A percentile compares a stretch with the other conserved stretches of the same genome.
Evolutionary conservation across 257 asterid species (phyloP).

Genomic region (Nicotiana tomentosiformis): DNA sequence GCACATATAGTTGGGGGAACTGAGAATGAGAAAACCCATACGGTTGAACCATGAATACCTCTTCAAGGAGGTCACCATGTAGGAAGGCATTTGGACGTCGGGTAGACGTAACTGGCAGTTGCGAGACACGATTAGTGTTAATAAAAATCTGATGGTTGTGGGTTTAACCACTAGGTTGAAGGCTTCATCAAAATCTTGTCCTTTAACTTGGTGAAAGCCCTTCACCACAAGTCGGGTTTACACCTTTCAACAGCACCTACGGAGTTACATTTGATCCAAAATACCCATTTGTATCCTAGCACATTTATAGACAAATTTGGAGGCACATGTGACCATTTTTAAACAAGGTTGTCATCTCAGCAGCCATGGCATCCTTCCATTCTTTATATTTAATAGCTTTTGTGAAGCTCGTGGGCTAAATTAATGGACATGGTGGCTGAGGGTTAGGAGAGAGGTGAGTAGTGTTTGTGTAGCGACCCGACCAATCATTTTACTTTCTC

Average conservation of each 20-base stretch:
- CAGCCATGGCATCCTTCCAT: neutral
- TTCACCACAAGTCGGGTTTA: neutral
- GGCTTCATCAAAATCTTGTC: neutral
- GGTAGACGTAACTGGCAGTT: neutral
- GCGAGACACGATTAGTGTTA: neutral
- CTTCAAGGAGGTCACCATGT: neutral
- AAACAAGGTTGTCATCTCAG: neutral
- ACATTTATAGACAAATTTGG: neutral
- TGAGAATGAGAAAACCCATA: neutral
- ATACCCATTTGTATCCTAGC: neutral
- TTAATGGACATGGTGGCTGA: no score
- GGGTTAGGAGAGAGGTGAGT: no score
- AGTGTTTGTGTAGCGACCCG: no score
- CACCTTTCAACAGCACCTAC: neutral
- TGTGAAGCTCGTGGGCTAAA: neutral
- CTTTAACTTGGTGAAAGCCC: neutral
- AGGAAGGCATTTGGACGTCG: neutral
- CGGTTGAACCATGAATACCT: neutral
- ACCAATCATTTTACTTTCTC: no score
- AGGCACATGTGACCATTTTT: neutral
- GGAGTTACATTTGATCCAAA: neutral
- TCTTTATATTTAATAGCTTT: neutral
- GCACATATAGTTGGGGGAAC: neutral
- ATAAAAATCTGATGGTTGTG: neutral
- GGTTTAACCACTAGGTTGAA: neutral